Evolutionary conservation across 768 basidiomycete species (phyloP), one percentile per base, ranked within the genome.

Genomic region (Xerocomus brunneocitrinus): DNA sequence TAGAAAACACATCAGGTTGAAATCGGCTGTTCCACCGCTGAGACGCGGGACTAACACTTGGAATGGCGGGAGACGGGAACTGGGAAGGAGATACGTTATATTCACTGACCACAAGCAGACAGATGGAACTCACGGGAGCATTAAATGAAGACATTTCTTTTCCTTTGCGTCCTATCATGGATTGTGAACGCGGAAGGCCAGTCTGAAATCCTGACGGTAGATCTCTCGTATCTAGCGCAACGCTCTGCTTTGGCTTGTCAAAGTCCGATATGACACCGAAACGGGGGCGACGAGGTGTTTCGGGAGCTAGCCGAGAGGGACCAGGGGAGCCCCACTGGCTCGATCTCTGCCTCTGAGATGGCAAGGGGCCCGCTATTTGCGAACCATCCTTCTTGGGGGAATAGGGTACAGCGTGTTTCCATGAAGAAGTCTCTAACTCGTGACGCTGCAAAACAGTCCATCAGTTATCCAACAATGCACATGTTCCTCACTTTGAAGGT

Each of bases 401-500:
- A n/a, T 69, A 63, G 24, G 81, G 73, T 54, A 67, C 64, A 19
- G 79, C 70, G 12, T 75, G 73, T 62, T 76, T 85, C 16, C 81
- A 78, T 22, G 71, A 62, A 12, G 81, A 71, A 4, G 78, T 77
- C 56, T 87, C 86, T 30, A 84, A 53, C 64, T 87, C 85, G 59
- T 84, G 85, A 77, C 84, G 84, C 87, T 88, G 58, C 53, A 50
- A 35, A 44, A 55, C 48, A 56, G 48, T 40, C 38, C 30, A 55
- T 63, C 47, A 67, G 40, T 47, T 35, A 49, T 44, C 30, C 47
- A 24, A 50, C 24, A 19, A 58, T 35, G 49, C n/a, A 52, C 10
- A 52, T 10, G 16, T 7, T 58, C 43, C 74, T 48, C 69, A 86
- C 88, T 70, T 80, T 86, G 74, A 91, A 89, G 24, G 77, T 73